Conservation (phyloP, 768 basidiomycete species). For the Lyophyllum shimeji region DNA sequence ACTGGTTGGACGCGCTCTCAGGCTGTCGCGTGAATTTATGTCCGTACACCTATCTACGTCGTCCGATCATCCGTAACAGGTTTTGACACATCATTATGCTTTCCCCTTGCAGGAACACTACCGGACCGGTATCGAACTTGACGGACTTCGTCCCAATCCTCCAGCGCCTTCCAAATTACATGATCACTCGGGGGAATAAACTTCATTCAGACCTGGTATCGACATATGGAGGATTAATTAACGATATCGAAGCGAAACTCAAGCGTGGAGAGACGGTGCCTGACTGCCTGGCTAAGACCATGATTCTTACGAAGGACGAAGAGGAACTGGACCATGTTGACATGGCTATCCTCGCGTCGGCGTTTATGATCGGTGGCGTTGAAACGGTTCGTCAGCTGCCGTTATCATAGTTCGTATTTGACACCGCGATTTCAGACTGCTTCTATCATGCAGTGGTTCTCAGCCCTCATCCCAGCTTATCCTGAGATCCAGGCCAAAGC, state of each 20-base stretch:
- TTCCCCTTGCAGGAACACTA: slow-evolving; percentile 32
- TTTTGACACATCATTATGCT: slow-evolving; percentile 3
- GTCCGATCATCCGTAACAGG: not conserved
- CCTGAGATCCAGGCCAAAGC: slow-evolving; percentile 27
- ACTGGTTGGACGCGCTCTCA: slow-evolving; percentile 33
- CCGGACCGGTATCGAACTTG: slow-evolving; percentile 44
- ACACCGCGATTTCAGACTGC: slow-evolving; percentile 27
- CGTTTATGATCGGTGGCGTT: slow-evolving; percentile 47
- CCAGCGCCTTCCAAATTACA: slow-evolving; percentile 37
- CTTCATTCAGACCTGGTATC: slow-evolving; percentile 38
- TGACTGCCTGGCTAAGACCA: slow-evolving; percentile 41
- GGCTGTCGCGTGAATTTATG: slow-evolving; percentile 45
- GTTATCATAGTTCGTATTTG: not conserved
- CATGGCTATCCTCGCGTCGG: slow-evolving; percentile 38
- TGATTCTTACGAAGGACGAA: slow-evolving; percentile 31
- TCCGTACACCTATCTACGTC: slow-evolving; percentile 19
- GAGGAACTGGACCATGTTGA: slow-evolving; percentile 38
- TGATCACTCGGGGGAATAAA: slow-evolving; percentile 35
- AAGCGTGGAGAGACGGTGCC: slow-evolving; percentile 36
- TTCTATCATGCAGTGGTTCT: slow-evolving; percentile 38
- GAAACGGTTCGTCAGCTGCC: slow-evolving; percentile 32
- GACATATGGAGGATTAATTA: slow-evolving; percentile 38
- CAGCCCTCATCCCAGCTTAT: slow-evolving; percentile 32
- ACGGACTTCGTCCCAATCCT: slow-evolving; percentile 45
- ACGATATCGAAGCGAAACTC: slow-evolving; percentile 34